Evolutionary conservation across 129 eudicot species (phyloP).

Genomic region (Ambrosia artemisiifolia): DNA sequence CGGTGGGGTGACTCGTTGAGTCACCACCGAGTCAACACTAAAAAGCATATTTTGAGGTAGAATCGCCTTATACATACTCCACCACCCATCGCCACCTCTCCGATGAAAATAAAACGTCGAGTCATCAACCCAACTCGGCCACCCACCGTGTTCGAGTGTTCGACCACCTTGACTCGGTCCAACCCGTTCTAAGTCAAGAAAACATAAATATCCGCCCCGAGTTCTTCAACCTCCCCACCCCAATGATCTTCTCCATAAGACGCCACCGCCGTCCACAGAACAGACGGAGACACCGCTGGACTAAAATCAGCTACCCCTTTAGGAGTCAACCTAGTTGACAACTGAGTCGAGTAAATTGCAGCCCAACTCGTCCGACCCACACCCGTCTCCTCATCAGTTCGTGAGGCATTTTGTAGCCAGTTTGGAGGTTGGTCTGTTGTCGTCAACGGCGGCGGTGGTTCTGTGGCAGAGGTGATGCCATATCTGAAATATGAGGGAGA

Average conservation of each 20-base stretch:
- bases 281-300: constrained; percentile 84
- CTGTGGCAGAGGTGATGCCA: too few species aligned
- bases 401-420: too few species aligned
- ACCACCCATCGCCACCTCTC: constrained; percentile 82
- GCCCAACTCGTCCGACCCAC: constrained; percentile 80
- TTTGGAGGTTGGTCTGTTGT: too few species aligned
- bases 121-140: constrained; percentile 94
- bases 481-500: too few species aligned
- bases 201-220: constrained; percentile 69
- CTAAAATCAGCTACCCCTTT: too few species aligned
- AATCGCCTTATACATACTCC: constrained; percentile 64
- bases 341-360: constrained; percentile 75
- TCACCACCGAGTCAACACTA: constrained; percentile 50
- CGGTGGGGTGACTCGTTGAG: constrained; percentile 78
- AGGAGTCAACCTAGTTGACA: constrained; percentile 53
- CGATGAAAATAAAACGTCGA: constrained; percentile 62
- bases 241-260: constrained; percentile 68
- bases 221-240: constrained; percentile 81
- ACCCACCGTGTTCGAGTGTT: constrained; percentile 99
- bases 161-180: constrained; percentile 67
- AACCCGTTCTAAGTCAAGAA: constrained; percentile 76
- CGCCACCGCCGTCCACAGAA: constrained; percentile 74
- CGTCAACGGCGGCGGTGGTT: too few species aligned
- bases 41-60: constrained; percentile 24
- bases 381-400: constrained; percentile 66